phyloP scores from a whole-genome alignment of 1,139 yeast species.

The Saccharomycopsis hybrid region DNA sequence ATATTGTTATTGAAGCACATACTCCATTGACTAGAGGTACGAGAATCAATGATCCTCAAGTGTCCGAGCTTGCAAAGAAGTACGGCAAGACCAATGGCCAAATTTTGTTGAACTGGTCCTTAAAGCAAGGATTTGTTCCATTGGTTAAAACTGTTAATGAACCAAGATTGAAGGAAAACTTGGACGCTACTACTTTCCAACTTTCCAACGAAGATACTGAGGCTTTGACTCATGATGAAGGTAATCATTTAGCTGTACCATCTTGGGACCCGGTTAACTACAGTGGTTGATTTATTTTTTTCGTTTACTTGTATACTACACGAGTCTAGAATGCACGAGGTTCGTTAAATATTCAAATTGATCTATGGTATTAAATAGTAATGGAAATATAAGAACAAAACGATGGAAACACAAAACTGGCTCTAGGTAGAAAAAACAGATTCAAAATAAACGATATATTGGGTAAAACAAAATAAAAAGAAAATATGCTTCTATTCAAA shows the following conservation, averaged over 20 bases:
- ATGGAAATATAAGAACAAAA: too few relatives aligned
- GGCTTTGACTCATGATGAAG: constrained; percentile 16
- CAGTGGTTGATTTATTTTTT: too few relatives aligned
- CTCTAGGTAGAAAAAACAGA: too few relatives aligned
- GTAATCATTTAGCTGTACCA: constrained; percentile 23
- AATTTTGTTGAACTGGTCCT: constrained; percentile 40
- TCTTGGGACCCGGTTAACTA: constrained; percentile 28
- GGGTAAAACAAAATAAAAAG: too few relatives aligned
- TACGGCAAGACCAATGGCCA: constrained; percentile 39
- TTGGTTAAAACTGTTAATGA: constrained; percentile 62
- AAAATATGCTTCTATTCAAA: too few relatives aligned
- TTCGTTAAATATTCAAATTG: too few relatives aligned
- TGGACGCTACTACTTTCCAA: constrained; percentile 43
- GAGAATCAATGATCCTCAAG: constrained; percentile 43
- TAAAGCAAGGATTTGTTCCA: constrained; percentile 58
- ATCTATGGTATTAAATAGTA: too few relatives aligned
- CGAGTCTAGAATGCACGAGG: too few relatives aligned
- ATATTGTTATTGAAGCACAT: constrained; percentile 45
- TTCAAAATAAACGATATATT: too few relatives aligned
- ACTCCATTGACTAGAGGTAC: constrained; percentile 49
- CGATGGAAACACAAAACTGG: too few relatives aligned
- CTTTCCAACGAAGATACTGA: constrained; percentile 29
- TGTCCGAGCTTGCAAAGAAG: constrained; percentile 35
- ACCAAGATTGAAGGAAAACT: constrained; percentile 40
- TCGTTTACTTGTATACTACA: too few relatives aligned